These are phyloP conservation scores for Kregervanrija pseudodelftensis DNA, from an alignment of 805 yeast species.

Conservation along the genomic window DNA sequence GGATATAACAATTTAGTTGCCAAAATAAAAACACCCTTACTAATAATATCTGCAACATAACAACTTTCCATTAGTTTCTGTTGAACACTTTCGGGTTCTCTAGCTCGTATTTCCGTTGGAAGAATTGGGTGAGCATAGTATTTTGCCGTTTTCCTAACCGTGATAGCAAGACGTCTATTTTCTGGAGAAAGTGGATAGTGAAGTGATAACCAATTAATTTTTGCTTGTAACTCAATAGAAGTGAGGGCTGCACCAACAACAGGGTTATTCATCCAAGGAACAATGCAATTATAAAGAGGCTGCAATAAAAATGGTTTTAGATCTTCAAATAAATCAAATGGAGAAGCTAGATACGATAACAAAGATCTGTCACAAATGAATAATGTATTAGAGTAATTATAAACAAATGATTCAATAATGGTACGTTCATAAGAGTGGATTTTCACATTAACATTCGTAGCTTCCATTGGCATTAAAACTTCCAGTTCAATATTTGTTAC, in stretches of 20 bases:
- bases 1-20: constrained; percentile 11
- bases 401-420: constrained; percentile 38
- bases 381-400: constrained; percentile 33
- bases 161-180: constrained; percentile 1
- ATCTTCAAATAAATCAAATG: constrained; percentile 31
- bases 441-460: neutral
- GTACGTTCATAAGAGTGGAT: constrained; percentile 26
- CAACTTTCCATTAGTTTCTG: constrained; percentile 15
- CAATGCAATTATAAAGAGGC: constrained; percentile 28
- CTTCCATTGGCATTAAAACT: neutral
- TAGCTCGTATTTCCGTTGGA: constrained; percentile 8
- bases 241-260: constrained; percentile 33
- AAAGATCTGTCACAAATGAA: constrained; percentile 27
- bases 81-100: constrained; percentile 13
- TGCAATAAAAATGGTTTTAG: constrained; percentile 23
- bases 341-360: constrained; percentile 30
- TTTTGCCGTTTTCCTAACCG: constrained; percentile 8
- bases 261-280: constrained; percentile 37
- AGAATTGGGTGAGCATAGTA: constrained; percentile 11
- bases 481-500: constrained; percentile 1
- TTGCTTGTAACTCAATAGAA: constrained; percentile 32
- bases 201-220: constrained; percentile 29
- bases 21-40: constrained; percentile 11
- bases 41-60: constrained; percentile 10
- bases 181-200: constrained; percentile 8